Base-by-base conservation (phyloP, 129 eudicot species). In the Gnaphalium uliginosum region DNA sequence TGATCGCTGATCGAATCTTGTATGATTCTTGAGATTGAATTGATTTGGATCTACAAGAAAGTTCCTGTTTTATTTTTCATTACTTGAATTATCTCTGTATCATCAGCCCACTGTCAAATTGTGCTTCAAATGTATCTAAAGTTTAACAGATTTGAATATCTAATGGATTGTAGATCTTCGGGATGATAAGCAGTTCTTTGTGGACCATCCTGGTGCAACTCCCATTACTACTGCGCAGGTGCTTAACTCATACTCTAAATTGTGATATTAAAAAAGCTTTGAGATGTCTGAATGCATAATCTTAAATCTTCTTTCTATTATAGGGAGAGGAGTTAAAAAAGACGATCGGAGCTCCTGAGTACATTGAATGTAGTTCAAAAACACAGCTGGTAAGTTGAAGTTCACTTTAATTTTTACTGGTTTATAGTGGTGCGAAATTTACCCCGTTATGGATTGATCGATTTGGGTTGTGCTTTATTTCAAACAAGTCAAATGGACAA, bases 351-450 rank as follows among this genome's bases (percentile, higher is more conserved):
- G 95, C 98, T 66, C 97, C 97, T 71, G 85, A 96, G 75, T 93
- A 90, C 89, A 83, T 93, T 72, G 98, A 93, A 75, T 93, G 98
- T 80, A 93, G 98, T 87, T 87, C 98, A 61, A 93, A 93, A 88
- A 85, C 98, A 74, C 97, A 91, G 87, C 84, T 83, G 86, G 97
- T 88, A 74, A 66, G 81, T n/a, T 63, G 15, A 33, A 32, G 15
- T 21, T 14, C 57, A 11, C 41, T 71, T 61, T 54, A 8, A 19
- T 64, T 48, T 15, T 22, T 17, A 21, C 25, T 5, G 37, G 18
- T 61, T 76, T 30, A 9, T 8, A 24, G 25, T 8, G 25, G 32
- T 9, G 25, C 14, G 21, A 62, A 15, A 14, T 13, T 66, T 8
- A 48, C 9, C 69, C 43, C 41, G 24, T 15, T 64, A 33, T 64